Evolutionary conservation across 305 asterid genomes (phyloP), one percentile per base, ranked within the genome.

Genomic region (Fraxinus dipetala): DNA sequence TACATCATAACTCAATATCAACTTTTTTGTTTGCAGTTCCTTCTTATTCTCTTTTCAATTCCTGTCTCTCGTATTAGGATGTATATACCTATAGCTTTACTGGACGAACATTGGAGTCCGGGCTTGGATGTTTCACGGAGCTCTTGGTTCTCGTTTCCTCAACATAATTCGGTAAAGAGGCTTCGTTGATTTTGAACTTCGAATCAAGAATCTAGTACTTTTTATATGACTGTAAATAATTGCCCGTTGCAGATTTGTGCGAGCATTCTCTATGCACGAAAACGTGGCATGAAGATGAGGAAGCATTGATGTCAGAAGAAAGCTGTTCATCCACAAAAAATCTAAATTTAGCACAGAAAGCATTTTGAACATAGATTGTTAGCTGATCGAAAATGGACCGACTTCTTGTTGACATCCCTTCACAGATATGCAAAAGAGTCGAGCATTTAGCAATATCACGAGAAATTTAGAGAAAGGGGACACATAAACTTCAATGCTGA

Each of bases 1-100:
- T 32, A 63, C 5, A 2, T 20, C 24, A 61, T 22, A 2, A 22
- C 72, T 8, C 0, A 61, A 61, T 22, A 24, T 24, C 32, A n/a
- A 20, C 3, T 38, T n/a, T 72, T 31, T 22, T 79, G 40, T 48
- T 45, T 22, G 80, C 86, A 83, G 83, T 75, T 74, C 65, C 34
- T 79, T 79, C 70, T 80, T 65, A 32, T 83, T 83, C 83, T 45
- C 83, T 36, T 72, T 72, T 78, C 72, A 30, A n/a, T 83, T 78
- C 40, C 22, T 51, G 24, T 72, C 83, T 82, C 79, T 11, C 65
- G 40, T 30, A 75, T 75, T 80, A 81, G 86, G 72, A 45, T 75
- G 78, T 16, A 67, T 9, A 83, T 61, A 79, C 45, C 67, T 72
- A 40, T 36, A 78, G 65, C 45, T 78, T 65, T 79, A 72, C 38